Evolutionary conservation across 208 protist species (phyloP), one percentile per base, ranked within the genome.

Genomic region (Acanthamoeba castellanii): DNA sequence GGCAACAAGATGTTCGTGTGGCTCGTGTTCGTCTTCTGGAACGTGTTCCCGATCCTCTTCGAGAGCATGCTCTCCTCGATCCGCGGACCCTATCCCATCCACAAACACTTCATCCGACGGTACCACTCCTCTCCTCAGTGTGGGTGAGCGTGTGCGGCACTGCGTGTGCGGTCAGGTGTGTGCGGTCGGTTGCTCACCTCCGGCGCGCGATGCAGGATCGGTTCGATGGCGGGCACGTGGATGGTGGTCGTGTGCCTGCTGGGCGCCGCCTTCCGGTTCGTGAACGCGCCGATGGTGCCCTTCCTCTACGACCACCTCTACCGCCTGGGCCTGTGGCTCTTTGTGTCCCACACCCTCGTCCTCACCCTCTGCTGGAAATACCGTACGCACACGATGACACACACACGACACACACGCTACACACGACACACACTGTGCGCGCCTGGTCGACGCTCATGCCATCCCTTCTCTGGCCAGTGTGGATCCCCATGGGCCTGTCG

Each of bases 281-380:
- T 92, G 45, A 92, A 92, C 61, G 61, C 59, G 85, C 85, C 85
- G 22, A 74, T 92, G 59, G 55, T 92, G 30, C 85, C 85, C 25
- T 92, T 66, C 85, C 30, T 92, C 61, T 92, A 92, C 85, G 37
- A 74, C 45, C 52, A 92, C 37, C 85, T 92, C 85, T 74, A 92
- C 52, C 52, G 61, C n/a, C 32, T 92, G 30, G 85, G 85, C 32
- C 52, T 74, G 22, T 74, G 30, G 37, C 61, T 92, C 52, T 92
- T 92, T 42, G 59, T 92, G 0, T 66, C 85, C 11, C 85, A 92
- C 45, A 92, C 85, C 6, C 42, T 92, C 16, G 42, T 92, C 55
- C 52, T 92, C 30, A 92, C 85, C 34, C 85, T 92, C 27, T 92
- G 11, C 34, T 92, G 85, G 85, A 34, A 92, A 50, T 50, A 92